Conservation (phyloP, 345 rosid species). For the Heritiera fomes region DNA sequence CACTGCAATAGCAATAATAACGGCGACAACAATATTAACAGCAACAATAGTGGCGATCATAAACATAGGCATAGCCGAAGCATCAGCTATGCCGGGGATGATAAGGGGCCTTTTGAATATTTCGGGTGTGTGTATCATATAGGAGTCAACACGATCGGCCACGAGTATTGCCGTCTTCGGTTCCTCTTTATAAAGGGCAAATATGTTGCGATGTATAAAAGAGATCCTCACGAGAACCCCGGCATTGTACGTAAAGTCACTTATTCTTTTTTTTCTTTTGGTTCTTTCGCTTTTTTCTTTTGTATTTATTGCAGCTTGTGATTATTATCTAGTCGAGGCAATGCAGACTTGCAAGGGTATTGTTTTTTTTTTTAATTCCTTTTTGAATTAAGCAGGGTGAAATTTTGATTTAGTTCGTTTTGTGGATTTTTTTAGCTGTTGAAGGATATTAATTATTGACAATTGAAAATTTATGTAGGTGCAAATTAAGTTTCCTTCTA, state of each 20-base stretch:
- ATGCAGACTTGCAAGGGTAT: neutral
- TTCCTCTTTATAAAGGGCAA: constrained; percentile 74
- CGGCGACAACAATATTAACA: neutral
- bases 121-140: constrained; percentile 86
- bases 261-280: neutral
- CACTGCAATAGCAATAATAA: neutral
- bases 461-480: too few species aligned
- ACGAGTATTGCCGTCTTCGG: constrained; percentile 73
- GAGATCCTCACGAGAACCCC: constrained; percentile 85
- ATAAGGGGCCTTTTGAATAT: constrained; percentile 44
- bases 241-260: constrained; percentile 61
- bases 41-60: neutral
- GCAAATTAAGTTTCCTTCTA: neutral
- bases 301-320: neutral
- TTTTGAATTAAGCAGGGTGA: neutral
- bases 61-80: neutral
- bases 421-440: neutral
- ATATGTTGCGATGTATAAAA: constrained; percentile 84
- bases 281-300: neutral
- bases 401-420: neutral
- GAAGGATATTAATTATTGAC: neutral
- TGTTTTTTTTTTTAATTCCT: neutral
- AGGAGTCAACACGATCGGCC: constrained; percentile 82
- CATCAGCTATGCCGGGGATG: constrained; percentile 2
- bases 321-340: neutral